Base-by-base conservation (phyloP, 2,329 filamentous ascomycete genomes). In the Tolypocladium endophyticum region DNA sequence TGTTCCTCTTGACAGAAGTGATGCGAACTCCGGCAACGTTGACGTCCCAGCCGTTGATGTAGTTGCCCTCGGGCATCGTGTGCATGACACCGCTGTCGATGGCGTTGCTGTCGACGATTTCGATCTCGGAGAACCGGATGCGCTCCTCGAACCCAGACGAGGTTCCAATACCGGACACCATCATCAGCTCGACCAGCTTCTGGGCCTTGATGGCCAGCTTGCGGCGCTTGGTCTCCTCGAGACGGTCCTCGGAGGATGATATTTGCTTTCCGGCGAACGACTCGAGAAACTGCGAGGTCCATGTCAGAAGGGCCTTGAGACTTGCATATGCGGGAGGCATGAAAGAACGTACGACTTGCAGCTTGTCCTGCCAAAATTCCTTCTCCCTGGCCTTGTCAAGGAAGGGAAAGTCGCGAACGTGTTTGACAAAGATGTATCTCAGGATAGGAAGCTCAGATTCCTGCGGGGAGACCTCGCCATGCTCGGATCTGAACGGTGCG, bases 291-390 rank as follows among this genome's bases (percentile, higher is more conserved):
- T 95, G 61, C 30, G 18, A 3, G 23, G 23, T 9, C 25, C 11
- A 43, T 50, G 55, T 59, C 20, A 58, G 41, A 30, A 38, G 52
- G 50, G 45, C 50, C 33, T 20, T 23, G 36, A n/a, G 16, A 45
- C 28, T 36, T 30, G 41, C 39, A 38, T 47, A 58, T 41, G 35
- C 25, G 36, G 16, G 47, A 12, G 33, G 4, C 47, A n/a, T 41
- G 23, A 43, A 35, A 30, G 52, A 12, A 86, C 89, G 66, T 76
- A 96, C 90, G 71, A 92, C 85, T 79, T 99, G 94, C 62, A 99
- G 79, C 74, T 96, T 97, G 72, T 97, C 92, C 77, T 99, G 94
- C 94, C 94, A 99, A 70, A 99, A 99, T 76, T 99, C 94, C 82
- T 97, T 96, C 81, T 99, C 94, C 70, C 86, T 88, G 28, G 94